Conservation (phyloP, 2,329 filamentous ascomycete genomes). For the Colletotrichum cordylinicola region DNA sequence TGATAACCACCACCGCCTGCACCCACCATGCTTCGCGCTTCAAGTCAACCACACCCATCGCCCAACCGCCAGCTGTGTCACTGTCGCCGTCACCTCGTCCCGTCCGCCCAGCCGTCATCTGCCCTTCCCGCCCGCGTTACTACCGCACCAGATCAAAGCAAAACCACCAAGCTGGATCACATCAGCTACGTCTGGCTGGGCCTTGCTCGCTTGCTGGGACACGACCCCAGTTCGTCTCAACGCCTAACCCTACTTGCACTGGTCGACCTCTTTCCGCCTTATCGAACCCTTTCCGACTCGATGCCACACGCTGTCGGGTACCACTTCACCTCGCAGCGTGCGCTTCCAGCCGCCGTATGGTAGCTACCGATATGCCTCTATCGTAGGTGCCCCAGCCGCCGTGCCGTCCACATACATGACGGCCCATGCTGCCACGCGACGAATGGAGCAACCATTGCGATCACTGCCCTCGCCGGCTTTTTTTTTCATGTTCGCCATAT, state of each 20-base stretch:
- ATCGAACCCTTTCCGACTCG: background rate
- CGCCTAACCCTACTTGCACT: background rate
- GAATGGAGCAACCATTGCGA: conserved; percentile 22
- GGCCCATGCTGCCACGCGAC: conserved; percentile 16
- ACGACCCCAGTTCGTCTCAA: background rate
- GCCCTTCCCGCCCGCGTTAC: background rate
- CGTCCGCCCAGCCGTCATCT: conserved; percentile 4
- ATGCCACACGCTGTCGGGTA: background rate
- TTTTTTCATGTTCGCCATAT: background rate
- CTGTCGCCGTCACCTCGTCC: background rate
- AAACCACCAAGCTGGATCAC: conserved; percentile 8
- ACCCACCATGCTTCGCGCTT: background rate
- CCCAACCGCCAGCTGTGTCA: background rate
- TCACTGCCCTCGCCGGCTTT: conserved; percentile 3
- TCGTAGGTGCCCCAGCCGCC: background rate
- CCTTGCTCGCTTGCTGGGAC: background rate
- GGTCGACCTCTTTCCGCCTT: background rate
- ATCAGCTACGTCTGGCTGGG: background rate
- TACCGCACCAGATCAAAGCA: conserved; percentile 5
- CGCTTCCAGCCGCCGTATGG: background rate
- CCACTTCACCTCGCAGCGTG: background rate
- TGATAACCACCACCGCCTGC: background rate
- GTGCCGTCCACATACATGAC: background rate
- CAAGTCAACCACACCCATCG: background rate
- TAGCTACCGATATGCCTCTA: background rate